phyloP scores from a whole-genome alignment of 1,139 yeast genomes.

The Protomyces inundatus region DNA sequence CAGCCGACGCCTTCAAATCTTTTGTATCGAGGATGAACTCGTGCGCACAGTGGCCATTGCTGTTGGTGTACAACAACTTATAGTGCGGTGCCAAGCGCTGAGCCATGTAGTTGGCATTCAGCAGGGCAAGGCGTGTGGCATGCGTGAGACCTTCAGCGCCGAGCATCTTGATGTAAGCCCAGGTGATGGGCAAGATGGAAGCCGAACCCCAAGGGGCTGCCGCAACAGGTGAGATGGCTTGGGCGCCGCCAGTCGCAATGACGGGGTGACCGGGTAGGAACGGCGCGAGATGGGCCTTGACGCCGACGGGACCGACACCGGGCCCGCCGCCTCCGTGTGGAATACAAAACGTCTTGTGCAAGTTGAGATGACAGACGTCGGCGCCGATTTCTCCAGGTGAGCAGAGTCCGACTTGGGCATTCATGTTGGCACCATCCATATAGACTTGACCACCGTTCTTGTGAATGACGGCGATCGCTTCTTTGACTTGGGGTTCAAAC shows the following conservation, averaged over 20 bases:
- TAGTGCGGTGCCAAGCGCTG: conserved; percentile 63
- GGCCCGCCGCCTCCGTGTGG: conserved; percentile 99
- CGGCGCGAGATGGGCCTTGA: conserved; percentile 66
- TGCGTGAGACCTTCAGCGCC: conserved; percentile 67
- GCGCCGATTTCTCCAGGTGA: conserved; percentile 98
- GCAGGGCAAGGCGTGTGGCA: conserved; percentile 80
- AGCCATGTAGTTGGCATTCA: conserved; percentile 95
- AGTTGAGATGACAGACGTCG: conserved; percentile 94
- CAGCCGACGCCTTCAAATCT: conserved; percentile 64
- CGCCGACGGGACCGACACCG: conserved; percentile 95
- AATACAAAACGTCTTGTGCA: conserved; percentile 95
- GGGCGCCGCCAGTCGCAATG: conserved; percentile 49
- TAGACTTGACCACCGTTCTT: conserved; percentile 88
- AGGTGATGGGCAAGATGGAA: conserved; percentile 83
- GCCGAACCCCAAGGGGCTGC: conserved; percentile 98
- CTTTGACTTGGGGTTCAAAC: conserved; percentile 84
- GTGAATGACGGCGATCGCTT: conserved; percentile 81
- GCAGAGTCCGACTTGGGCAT: conserved; percentile 95
- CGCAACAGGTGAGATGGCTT: conserved; percentile 69
- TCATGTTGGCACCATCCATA: conserved; percentile 98
- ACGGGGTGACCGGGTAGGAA: conserved; percentile 77
- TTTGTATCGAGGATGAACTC: conserved; percentile 91
- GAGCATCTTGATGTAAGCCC: conserved; percentile 89
- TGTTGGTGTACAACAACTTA: conserved; percentile 67
- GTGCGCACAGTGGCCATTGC: conserved; percentile 82